Conservation (phyloP, 2,329 filamentous ascomycete species). For the Polychaeton citri region DNA sequence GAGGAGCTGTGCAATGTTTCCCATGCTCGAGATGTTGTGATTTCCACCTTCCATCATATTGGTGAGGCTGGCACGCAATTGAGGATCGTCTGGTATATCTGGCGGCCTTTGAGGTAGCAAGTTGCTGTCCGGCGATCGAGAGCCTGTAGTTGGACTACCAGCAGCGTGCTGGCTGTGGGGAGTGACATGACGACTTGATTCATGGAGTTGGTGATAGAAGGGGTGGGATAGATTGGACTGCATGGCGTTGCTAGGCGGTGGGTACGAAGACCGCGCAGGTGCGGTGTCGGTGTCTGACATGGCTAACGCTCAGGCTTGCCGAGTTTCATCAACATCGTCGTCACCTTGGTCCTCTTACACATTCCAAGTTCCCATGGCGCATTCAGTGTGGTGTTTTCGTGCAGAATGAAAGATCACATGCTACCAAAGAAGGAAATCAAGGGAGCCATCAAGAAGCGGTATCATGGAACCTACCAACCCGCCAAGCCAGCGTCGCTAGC, state of each 20-base stretch:
- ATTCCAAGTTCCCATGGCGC: no score
- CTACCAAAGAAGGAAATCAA: no score
- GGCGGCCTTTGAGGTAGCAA: not conserved
- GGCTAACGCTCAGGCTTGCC: no score
- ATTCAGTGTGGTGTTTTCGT: no score
- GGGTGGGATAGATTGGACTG: not conserved
- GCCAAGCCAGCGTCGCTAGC: not conserved
- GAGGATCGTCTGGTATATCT: conserved; percentile 6
- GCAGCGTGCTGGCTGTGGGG: not conserved
- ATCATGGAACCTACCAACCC: not conserved
- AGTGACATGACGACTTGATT: not conserved
- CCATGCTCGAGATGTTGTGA: conserved; percentile 1
- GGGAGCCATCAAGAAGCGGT: no score
- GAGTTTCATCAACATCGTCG: no score
- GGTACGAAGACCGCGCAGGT: not conserved
- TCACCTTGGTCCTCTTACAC: no score
- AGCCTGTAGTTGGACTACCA: not conserved
- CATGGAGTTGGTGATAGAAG: not conserved
- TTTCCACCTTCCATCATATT: conserved; percentile 3
- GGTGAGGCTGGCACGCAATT: conserved; percentile 6
- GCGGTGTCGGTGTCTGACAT: not conserved
- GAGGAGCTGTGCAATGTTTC: conserved; percentile 1
- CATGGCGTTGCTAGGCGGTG: not conserved
- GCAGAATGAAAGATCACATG: no score
- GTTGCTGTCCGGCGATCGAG: not conserved